Evolutionary conservation across 2,329 filamentous ascomycete species (phyloP).

Genomic region (Cercospora citrullina): DNA sequence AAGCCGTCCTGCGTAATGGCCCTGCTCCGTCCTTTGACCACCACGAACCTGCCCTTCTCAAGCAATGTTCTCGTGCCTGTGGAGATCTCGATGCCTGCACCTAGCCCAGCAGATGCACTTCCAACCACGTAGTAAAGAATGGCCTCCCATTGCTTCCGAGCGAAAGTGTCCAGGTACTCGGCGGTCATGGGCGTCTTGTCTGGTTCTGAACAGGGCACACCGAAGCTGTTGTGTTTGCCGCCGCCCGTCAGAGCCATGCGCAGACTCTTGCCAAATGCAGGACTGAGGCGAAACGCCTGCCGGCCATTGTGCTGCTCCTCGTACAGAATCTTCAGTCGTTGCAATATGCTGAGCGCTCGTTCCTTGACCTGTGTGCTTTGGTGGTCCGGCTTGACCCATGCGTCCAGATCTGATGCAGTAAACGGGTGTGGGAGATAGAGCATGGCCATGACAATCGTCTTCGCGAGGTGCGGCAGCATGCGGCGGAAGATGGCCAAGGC

Average conservation of each 20-base stretch:
- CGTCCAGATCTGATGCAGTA: slow-evolving; percentile 74
- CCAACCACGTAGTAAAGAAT: slow-evolving; percentile 95
- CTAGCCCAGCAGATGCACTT: slow-evolving; percentile 58
- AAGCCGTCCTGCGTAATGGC: slow-evolving; percentile 90
- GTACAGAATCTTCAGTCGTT: slow-evolving; percentile 81
- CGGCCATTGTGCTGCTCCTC: slow-evolving; percentile 63
- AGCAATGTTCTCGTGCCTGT: slow-evolving; percentile 83
- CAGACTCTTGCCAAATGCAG: slow-evolving; percentile 80
- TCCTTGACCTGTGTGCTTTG: slow-evolving; percentile 63
- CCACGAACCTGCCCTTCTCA: slow-evolving; percentile 76
- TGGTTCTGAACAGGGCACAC: slow-evolving; percentile 71
- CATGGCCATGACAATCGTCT: slow-evolving; percentile 93
- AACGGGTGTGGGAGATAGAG: slow-evolving; percentile 86
- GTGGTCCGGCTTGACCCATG: slow-evolving; percentile 72
- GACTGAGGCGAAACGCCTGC: slow-evolving; percentile 72
- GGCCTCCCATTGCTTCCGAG: slow-evolving; percentile 88
- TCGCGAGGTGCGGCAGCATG: slow-evolving; percentile 92
- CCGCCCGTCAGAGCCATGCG: slow-evolving; percentile 79
- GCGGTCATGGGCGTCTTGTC: slow-evolving; percentile 66
- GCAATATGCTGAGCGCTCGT: slow-evolving; percentile 76
- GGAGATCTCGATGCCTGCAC: slow-evolving; percentile 49
- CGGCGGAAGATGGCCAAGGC: slow-evolving; percentile 93
- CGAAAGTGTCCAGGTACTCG: slow-evolving; percentile 77
- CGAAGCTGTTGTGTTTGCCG: slow-evolving; percentile 83
- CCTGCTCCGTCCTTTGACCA: slow-evolving; percentile 48